Evolutionary conservation across 1,139 yeast species (phyloP).

Genomic region (Nematodospora anomalae): DNA sequence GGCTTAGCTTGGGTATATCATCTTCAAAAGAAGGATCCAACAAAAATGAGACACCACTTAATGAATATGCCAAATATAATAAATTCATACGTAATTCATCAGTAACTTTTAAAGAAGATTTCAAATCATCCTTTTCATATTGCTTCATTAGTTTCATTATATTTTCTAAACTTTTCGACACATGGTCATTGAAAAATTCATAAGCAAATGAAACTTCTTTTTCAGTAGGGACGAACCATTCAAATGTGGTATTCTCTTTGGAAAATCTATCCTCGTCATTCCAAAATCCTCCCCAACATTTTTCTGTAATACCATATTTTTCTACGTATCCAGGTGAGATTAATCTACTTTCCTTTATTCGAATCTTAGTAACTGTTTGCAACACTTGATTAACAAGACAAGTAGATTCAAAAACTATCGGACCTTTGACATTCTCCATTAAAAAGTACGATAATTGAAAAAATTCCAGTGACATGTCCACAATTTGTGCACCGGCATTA

Average conservation of each 20-base stretch:
- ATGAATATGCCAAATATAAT: slow-evolving; percentile 55
- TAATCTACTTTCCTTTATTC: slow-evolving; percentile 54
- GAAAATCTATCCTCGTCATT: slow-evolving; percentile 43
- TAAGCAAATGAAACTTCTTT: slow-evolving; percentile 64
- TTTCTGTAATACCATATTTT: slow-evolving; percentile 41
- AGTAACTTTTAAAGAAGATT: slow-evolving; percentile 25
- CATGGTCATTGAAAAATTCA: slow-evolving; percentile 54
- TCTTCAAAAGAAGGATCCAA: slow-evolving; percentile 67
- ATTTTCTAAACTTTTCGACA: slow-evolving; percentile 42
- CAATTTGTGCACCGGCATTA: slow-evolving; percentile 57
- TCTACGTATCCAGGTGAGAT: slow-evolving; percentile 42
- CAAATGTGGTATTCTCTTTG: slow-evolving; percentile 49
- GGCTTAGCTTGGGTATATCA: slow-evolving; percentile 41
- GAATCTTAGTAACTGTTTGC: slow-evolving; percentile 61
- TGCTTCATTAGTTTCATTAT: slow-evolving; percentile 40
- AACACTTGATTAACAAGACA: slow-evolving; percentile 64
- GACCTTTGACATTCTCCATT: slow-evolving; percentile 67
- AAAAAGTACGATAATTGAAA: slow-evolving; percentile 50
- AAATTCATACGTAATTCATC: slow-evolving; percentile 59
- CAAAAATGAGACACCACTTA: slow-evolving; percentile 75
- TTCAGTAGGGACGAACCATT: slow-evolving; percentile 73
- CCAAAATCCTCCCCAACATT: slow-evolving; percentile 75
- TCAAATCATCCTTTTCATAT: slow-evolving; percentile 18
- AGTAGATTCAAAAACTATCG: slow-evolving; percentile 49
- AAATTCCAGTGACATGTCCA: slow-evolving; percentile 48